Base-by-base conservation (phyloP, 192 early-diverging fungal species). In the Gryganskiella cystojenkinii region DNA sequence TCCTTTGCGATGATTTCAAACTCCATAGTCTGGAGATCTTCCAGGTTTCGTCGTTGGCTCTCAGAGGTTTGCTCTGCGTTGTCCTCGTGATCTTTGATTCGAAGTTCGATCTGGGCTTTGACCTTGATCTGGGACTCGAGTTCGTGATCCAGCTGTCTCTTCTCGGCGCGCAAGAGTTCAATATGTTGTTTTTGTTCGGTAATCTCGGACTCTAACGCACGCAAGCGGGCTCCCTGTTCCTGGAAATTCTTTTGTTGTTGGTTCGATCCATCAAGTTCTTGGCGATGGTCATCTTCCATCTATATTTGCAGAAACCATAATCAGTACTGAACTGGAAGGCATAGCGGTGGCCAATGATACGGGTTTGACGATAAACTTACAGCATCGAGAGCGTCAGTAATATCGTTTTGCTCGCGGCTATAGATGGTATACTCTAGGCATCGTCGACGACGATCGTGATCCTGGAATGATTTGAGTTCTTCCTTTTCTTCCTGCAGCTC, bases 401-500 rank as follows among this genome's bases (percentile, higher is more conserved):
- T 85, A 55, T 96, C 93, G 35, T 89, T 83, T 63, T 95, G 94
- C 82, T 99, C 96, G 11, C 92, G 86, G 51, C 88, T 89, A 80
- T 94, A 96, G 31, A 99, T 94, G n/a, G 94, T 90, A 75, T 98
- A 97, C 70, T 98, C 96, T 8, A 98, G 82, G 27, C 90, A 92
- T 30, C 96, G 84, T 34, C 95, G 86, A 60, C 97, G 94, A 40
- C 88, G 84, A 67, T 99, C 96, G 63, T 92, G 82, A 13, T 90
- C 83, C 57, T 97, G 95, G 76, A 92, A 99, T 71, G 95, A 82
- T 65, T 91, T 89, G 42, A 99, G 76, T 78, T 99, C 96, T 25
- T 94, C 91, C 63, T 98, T 98, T 73, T 99, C 98, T 25, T 91
- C 86, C 60, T 99, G 95, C 19, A 99, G 88, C 71, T 98, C 95